phyloP scores from a whole-genome alignment of 352 stramenopile genomes.

The Phytophthora idaei region DNA sequence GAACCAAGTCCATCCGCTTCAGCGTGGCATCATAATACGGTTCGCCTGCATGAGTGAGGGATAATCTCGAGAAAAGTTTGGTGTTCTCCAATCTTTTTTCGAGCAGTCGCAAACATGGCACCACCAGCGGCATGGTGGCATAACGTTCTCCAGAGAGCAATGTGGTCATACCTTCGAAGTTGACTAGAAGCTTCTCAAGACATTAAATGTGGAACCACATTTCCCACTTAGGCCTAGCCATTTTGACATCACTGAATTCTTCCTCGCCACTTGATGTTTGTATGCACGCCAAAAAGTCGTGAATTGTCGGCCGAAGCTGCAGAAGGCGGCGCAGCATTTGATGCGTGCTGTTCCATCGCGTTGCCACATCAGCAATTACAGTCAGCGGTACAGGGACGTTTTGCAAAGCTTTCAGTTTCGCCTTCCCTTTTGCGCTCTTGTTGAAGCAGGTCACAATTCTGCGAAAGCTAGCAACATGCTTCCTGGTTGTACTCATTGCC shows the following conservation, averaged over 20 bases:
- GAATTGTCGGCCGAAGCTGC: background rate
- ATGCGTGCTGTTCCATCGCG: constrained; percentile 18
- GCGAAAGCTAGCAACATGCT: constrained; percentile 14
- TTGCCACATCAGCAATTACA: constrained; percentile 13
- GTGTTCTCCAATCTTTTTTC: constrained; percentile 12
- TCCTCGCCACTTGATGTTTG: constrained; percentile 8
- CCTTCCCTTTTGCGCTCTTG: constrained; percentile 17
- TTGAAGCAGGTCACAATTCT: constrained; percentile 17
- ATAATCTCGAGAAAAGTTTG: constrained; percentile 4
- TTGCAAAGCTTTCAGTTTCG: constrained; percentile 15
- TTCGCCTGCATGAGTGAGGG: constrained; percentile 4
- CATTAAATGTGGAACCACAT: constrained; percentile 26
- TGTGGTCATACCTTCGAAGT: constrained; percentile 14
- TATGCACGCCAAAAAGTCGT: constrained; percentile 9
- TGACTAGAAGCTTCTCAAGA: constrained; percentile 13
- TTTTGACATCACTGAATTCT: constrained; percentile 19
- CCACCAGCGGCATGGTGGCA: constrained; percentile 6
- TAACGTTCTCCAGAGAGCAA: constrained; percentile 6
- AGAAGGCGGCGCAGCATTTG: constrained; percentile 4
- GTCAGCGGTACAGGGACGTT: constrained; percentile 4
- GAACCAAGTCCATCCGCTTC: constrained; percentile 11
- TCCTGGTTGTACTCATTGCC: constrained; percentile 6
- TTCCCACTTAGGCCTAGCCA: constrained; percentile 2
- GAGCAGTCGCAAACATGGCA: constrained; percentile 2
- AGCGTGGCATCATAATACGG: background rate